These are phyloP conservation scores for Coemansia erecta DNA, from an alignment of 192 early-diverging fungal species.

Conservation along the genomic window DNA sequence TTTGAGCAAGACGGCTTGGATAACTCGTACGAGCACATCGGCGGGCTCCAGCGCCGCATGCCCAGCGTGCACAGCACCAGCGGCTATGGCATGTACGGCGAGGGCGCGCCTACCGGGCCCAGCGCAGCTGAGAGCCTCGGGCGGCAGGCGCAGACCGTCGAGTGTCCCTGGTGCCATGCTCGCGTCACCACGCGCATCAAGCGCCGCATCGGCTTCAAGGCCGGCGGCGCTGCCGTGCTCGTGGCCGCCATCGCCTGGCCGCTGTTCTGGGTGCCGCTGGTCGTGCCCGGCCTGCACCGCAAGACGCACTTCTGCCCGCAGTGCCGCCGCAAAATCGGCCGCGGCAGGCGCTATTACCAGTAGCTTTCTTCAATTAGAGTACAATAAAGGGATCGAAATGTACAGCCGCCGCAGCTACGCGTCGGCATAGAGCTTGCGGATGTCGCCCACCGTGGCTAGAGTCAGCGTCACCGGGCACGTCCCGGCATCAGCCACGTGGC, in stretches of 20 bases:
- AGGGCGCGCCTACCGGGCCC: conserved; percentile 32
- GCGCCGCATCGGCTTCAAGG: conserved; percentile 33
- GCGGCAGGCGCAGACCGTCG: conserved; percentile 31
- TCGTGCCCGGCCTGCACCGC: conserved; percentile 40
- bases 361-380: background rate
- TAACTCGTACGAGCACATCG: background rate
- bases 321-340: conserved; percentile 45
- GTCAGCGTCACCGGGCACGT: conserved; percentile 79
- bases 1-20: background rate
- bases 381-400: no score
- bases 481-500: conserved; percentile 66
- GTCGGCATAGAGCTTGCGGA: conserved; percentile 52
- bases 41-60: background rate
- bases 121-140: conserved; percentile 31
- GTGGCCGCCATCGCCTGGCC: conserved; percentile 43
- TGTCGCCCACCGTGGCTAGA: conserved; percentile 14
- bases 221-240: conserved; percentile 35
- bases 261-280: conserved; percentile 53
- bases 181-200: conserved; percentile 26
- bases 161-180: conserved; percentile 53
- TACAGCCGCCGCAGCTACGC: no score
- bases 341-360: conserved; percentile 21
- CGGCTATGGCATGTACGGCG: conserved; percentile 23
- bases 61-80: conserved; percentile 13
- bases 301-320: conserved; percentile 51